Evolutionary conservation across 2,329 filamentous ascomycete genomes (phyloP), one percentile per base, ranked within the genome.

Genomic region (Nothomitra cinnamomea): DNA sequence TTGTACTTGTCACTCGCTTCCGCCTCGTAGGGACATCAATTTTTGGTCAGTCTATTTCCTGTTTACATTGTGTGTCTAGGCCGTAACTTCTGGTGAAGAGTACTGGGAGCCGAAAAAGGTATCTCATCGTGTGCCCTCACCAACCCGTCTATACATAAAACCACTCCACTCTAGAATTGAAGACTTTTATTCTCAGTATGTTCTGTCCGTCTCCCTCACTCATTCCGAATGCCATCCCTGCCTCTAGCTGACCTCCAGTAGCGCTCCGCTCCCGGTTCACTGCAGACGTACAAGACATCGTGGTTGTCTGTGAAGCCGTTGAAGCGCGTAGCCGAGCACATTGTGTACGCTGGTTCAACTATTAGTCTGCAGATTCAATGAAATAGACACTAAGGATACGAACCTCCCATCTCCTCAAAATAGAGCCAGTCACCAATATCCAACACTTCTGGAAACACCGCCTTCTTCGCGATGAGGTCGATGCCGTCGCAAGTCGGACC

Each of bases 361-460:
- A 25, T 57, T 47, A 60, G 17, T 41, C 38, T 19, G 38, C 38
- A n/a, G 4, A 15, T 5, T n/a, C 15, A n/a, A 41, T 41, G 13
- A 41, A 41, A 41, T 3, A 13, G 13, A 21, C 2, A 13, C 13
- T 21, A 48, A 22, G 38, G 17, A 21, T 51, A 58, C 61, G 60
- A 58, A 60, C 60, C 64, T 54, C 92, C 92, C 92, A 98, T 98
- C 57, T 95, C 81, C 71, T 95, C 87, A 69, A 98, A 98, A 72
- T 94, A 98, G 53, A 98, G 76, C 92, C 92, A 98, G 68, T 98
- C 92, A 52, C 92, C 92, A 6, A 95, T 86, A 64, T 95, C 83
- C 43, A 98, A 72, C 49, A 84, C 77, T 53, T 85, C 80, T 35
- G 80, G 72, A 62, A 95, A 87, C 57, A 76, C 78, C 67, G 85